Percentiles rank a stretch among this genome's conserved stretches.
phyloP scores from a whole-genome alignment of 2,329 filamentous ascomycete genomes.

The Lasiodiplodia citricola region DNA sequence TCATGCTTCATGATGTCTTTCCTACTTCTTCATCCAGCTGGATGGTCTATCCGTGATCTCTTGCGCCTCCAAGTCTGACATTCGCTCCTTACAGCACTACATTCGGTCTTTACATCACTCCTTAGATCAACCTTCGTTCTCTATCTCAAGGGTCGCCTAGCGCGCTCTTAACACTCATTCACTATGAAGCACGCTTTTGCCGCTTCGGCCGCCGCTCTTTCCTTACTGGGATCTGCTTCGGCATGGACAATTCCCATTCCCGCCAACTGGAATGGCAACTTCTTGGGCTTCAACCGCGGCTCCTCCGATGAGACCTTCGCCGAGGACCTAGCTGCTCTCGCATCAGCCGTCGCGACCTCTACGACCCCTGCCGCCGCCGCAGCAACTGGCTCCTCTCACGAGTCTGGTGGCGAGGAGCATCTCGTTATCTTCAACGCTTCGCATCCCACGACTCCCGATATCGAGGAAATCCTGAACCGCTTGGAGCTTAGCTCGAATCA shows the following conservation, averaged over 20 bases:
- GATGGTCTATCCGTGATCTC: background rate
- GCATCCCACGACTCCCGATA: slow-evolving; percentile 38
- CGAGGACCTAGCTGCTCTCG: background rate
- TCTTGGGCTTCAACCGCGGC: background rate
- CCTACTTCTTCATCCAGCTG: background rate
- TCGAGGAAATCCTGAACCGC: slow-evolving; percentile 42
- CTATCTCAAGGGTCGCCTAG: background rate
- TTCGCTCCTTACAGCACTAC: background rate
- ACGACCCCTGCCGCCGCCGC: background rate
- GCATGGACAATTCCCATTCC: background rate
- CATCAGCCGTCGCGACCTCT: background rate
- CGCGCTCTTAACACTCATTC: slow-evolving; percentile 1
- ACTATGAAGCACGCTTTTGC: slow-evolving; percentile 1
- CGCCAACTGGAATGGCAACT: background rate
- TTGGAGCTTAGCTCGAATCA: slow-evolving; percentile 45
- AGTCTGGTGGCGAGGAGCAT: slow-evolving; percentile 41
- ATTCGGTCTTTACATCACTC: background rate
- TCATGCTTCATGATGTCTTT: background rate
- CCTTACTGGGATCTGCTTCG: background rate
- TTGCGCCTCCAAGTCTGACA: background rate
- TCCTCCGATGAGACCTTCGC: background rate
- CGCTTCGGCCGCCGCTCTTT: background rate
- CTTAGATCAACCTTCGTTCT: background rate
- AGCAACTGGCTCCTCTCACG: slow-evolving; percentile 28
- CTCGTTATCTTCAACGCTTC: slow-evolving; percentile 46